Evolutionary conservation across 2,329 filamentous ascomycete species (phyloP), one percentile per base, ranked within the genome.

Genomic region (Penicillium sumatraense): DNA sequence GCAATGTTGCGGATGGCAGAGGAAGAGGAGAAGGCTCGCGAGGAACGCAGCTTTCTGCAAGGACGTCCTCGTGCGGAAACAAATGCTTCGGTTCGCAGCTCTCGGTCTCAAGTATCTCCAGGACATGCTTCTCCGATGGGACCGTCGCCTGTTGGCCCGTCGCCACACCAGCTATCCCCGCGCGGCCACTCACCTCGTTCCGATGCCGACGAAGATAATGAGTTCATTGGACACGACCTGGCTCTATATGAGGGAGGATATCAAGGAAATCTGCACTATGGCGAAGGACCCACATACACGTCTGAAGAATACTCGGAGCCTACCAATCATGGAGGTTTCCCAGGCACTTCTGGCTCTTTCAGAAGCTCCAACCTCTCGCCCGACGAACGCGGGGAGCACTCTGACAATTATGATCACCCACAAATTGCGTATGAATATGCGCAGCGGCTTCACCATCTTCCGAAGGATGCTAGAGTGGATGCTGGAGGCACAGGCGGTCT

Each of bases 401-500:
- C 64, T 8, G 67, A 70, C 23, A 70, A 71, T 20, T 75, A 75
- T 48, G 69, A 72, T 6, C 72, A 75, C 33, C 72, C 72, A 1
- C 61, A 63, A 9, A 64, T 72, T 18, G 79, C 82, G 40, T 80
- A 81, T 52, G 80, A 84, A 56, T 75, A 79, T 13, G 78, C 84
- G 2, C 83, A 85, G 64, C 82, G 84, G 3, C 87, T 88, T 23
- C 79, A 78, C 36, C 69, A 81, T 9, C 81, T 85, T 61, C 78
- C 76, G 51, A 80, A 72, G 13, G 82, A 86, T 51, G 91, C 89
- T 5, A 84, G 89, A 51, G 89, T 96, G 48, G 93, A 98, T 72
- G 92, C 91, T 44, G 89, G 86, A 47, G 93, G 90, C 7, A 97
- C 92, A n/a, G 95, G 93, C 36, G 95, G 95, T 1, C 76, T 97